Base-by-base conservation (phyloP, 148 eudicot species). In the Beta vulgaris region DNA sequence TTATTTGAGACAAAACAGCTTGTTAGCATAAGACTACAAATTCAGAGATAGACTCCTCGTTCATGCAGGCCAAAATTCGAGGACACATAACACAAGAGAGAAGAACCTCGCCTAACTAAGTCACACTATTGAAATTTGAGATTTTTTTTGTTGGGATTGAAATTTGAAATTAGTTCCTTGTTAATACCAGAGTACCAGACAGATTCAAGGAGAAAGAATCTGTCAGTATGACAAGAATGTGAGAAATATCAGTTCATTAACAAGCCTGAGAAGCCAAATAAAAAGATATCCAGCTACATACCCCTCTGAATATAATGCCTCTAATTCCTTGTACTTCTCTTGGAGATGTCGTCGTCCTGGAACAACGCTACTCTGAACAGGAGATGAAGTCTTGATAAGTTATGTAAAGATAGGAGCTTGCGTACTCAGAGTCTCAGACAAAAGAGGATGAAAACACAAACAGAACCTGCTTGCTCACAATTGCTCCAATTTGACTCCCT, bases 401-500 rank as follows among this genome's bases (percentile, higher is more conserved):
- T 55, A 43, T 1, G 26, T 23, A 34, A 68, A 82, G 37, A 21
- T 69, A n/a, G 28, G 7, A 44, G 60, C 40, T 35, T 39, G 26
- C 48, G 44, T 43, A 64, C 63, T 28, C 49, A 39, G 71, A 32
- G 36, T 59, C 63, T 28, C 49, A 39, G 71, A 32, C 10, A 46
- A 61, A 67, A 40, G 31, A 80, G 31, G 23, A 72, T 25, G 65
- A 71, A 62, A 19, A 37, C 43, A 23, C 7, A 4, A 59, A 37
- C 31, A 28, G 70, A 78, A 92, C 99, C 97, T 96, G 99, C 74
- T 88, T 82, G 92, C 99, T 91, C 82, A 80, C 98, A 68, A 96
- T 84, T 68, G 99, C 98, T 79, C 99, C 99, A 86, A 96, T 89
- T 80, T 96, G 99, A 86, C 98, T 96, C 80, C 98, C 99, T 28